phyloP scores from a whole-genome alignment of 2,329 filamentous ascomycete species.

The Diaporthe sp. region DNA sequence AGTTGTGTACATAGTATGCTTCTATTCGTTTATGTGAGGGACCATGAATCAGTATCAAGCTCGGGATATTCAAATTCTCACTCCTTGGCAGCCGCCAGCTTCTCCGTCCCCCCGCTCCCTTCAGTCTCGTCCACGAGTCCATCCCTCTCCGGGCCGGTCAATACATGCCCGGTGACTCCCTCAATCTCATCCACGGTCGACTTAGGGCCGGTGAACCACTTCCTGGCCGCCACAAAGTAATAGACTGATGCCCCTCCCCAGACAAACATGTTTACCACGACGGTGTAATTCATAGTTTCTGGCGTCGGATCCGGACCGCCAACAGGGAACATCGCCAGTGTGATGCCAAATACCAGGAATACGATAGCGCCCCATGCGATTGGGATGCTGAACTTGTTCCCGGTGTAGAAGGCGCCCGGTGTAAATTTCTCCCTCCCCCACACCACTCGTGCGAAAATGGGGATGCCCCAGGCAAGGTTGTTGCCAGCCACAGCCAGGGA shows the following conservation, averaged over 20 bases:
- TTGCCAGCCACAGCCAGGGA: slow-evolving; percentile 71
- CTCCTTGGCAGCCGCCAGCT: slow-evolving; percentile 3
- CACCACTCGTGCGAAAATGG: slow-evolving; percentile 68
- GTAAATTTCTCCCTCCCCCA: slow-evolving; percentile 70
- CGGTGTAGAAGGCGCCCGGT: slow-evolving; percentile 71
- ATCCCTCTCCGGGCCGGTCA: slow-evolving; percentile 41
- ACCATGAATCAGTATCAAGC: not conserved
- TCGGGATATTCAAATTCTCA: not conserved
- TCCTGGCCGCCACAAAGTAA: slow-evolving; percentile 67
- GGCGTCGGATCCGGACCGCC: slow-evolving; percentile 64
- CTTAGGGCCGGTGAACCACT: slow-evolving; percentile 72
- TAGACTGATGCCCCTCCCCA: slow-evolving; percentile 69
- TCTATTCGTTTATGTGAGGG: no score
- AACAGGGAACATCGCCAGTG: slow-evolving; percentile 70
- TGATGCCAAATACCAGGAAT: slow-evolving; percentile 68
- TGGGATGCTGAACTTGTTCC: slow-evolving; percentile 59
- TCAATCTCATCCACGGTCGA: slow-evolving; percentile 60
- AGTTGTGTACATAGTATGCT: not conserved
- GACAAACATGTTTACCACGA: slow-evolving; percentile 70
- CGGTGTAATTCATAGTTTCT: slow-evolving; percentile 72
- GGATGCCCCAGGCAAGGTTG: slow-evolving; percentile 70
- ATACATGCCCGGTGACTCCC: slow-evolving; percentile 36
- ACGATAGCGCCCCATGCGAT: slow-evolving; percentile 66
- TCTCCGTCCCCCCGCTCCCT: slow-evolving; percentile 25
- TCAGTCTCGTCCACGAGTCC: slow-evolving; percentile 20